Evolutionary conservation across 495 filamentous ascomycete genomes (phyloP).

Genomic region (Xeromyces bisporus): DNA sequence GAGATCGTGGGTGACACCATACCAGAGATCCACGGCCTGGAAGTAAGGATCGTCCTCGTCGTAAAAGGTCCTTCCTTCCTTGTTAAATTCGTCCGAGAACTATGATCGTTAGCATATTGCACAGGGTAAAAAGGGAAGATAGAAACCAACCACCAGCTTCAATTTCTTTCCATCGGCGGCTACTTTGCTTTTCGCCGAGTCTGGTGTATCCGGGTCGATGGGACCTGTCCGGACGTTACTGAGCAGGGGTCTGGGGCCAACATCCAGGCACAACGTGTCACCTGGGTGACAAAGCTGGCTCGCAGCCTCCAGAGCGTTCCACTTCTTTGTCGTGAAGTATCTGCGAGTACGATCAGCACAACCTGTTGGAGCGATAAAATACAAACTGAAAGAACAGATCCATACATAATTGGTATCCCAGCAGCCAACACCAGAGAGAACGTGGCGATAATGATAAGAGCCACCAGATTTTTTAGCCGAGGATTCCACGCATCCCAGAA

Average conservation of each 20-base stretch:
- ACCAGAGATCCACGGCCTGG: no score
- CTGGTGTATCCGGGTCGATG: no score
- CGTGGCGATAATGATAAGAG: conserved; percentile 38
- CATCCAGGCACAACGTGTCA: conserved; percentile 40
- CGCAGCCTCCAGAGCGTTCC: conserved; percentile 5
- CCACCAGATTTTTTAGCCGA: conserved; percentile 59
- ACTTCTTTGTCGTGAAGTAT: conserved; percentile 40
- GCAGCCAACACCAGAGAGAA: no score
- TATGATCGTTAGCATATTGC: conserved; percentile 4
- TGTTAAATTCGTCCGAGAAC: conserved; percentile 73
- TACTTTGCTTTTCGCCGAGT: no score
- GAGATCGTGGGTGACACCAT: conserved; percentile 59
- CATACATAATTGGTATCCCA: no score
- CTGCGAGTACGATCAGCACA: not conserved
- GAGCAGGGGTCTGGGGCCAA: conserved; percentile 37
- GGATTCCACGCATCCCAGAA: conserved; percentile 47
- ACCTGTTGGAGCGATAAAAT: conserved; percentile 16
- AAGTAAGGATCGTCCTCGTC: no score
- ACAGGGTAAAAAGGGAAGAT: conserved; percentile 37
- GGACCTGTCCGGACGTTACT: conserved; percentile 42
- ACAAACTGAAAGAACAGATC: no score
- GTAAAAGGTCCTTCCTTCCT: conserved; percentile 53
- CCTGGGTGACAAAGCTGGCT: conserved; percentile 19
- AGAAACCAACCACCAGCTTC: no score
- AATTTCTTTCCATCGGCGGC: no score